Evolutionary conservation across 2,329 filamentous ascomycete species (phyloP).

Genomic region (Xylaria hypoxylon): DNA sequence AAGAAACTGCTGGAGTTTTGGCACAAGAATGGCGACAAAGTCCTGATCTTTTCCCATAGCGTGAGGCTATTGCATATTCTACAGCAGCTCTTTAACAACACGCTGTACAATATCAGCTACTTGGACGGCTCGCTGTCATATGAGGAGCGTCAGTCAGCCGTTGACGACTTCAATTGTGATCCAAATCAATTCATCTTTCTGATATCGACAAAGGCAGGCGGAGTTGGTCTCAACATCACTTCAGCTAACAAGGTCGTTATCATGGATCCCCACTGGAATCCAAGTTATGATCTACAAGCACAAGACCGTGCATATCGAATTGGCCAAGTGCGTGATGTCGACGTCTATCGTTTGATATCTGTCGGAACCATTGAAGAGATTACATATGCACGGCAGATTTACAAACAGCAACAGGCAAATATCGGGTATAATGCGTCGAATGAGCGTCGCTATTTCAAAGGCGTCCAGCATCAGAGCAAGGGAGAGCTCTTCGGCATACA

Average conservation of each 20-base stretch:
- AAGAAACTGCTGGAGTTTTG: slow-evolving; percentile 89
- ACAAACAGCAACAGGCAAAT: slow-evolving; percentile 98
- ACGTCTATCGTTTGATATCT: slow-evolving; percentile 92
- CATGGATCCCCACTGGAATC: slow-evolving; percentile 98
- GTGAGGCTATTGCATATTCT: slow-evolving; percentile 87
- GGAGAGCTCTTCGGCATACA: slow-evolving; percentile 93
- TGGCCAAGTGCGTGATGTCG: slow-evolving; percentile 90
- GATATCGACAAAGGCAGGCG: slow-evolving; percentile 93
- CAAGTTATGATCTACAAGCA: slow-evolving; percentile 91
- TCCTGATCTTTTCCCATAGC: slow-evolving; percentile 93
- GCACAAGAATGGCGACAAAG: slow-evolving; percentile 91
- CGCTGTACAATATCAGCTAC: slow-evolving; percentile 90
- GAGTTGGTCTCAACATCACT: slow-evolving; percentile 94
- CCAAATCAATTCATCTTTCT: slow-evolving; percentile 92
- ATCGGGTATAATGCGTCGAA: slow-evolving; percentile 94
- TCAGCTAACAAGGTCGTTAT: slow-evolving; percentile 98
- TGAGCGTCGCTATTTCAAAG: slow-evolving; percentile 94
- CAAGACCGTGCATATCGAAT: slow-evolving; percentile 97
- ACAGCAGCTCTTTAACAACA: slow-evolving; percentile 85
- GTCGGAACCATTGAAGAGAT: slow-evolving; percentile 96
- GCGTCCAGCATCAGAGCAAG: slow-evolving; percentile 89
- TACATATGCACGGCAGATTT: slow-evolving; percentile 95
- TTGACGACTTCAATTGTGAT: slow-evolving; percentile 93
- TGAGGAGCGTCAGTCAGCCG: slow-evolving; percentile 82
- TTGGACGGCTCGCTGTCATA: slow-evolving; percentile 87